Evolutionary conservation across 2,329 filamentous ascomycete genomes (phyloP).

Genomic region (Ramularia endophylla): DNA sequence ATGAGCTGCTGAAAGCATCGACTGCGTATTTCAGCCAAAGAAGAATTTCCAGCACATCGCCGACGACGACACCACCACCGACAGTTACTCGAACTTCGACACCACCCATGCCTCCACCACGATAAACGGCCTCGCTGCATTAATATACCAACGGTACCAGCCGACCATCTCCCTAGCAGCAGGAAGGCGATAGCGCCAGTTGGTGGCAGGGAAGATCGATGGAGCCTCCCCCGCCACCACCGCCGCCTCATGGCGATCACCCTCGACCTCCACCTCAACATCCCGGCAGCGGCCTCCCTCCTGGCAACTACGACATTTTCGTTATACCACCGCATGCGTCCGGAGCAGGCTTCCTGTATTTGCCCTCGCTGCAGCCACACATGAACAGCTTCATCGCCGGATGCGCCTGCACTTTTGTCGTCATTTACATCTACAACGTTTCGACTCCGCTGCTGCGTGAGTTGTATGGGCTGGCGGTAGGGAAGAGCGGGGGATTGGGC

Average conservation of each 20-base stretch:
- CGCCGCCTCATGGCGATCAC: constrained; percentile 76
- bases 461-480: constrained; percentile 67
- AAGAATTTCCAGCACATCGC: no score
- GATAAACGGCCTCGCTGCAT: no score
- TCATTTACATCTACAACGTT: constrained; percentile 66
- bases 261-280: constrained; percentile 55
- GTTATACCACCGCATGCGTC: constrained; percentile 89
- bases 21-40: no score
- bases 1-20: no score
- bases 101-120: no score
- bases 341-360: constrained; percentile 83
- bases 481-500: constrained; percentile 62
- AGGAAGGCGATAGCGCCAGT: no score
- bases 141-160: no score
- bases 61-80: no score
- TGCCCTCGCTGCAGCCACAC: constrained; percentile 82
- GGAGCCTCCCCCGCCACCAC: constrained; percentile 60
- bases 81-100: no score
- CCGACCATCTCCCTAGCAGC: no score
- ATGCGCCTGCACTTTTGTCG: constrained; percentile 67
- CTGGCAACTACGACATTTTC: constrained; percentile 95
- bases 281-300: constrained; percentile 61
- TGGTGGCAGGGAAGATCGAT: no score
- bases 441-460: constrained; percentile 66
- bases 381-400: constrained; percentile 89